Evolutionary conservation across 2,329 filamentous ascomycete genomes (phyloP), one percentile per base, ranked within the genome.

Genomic region (Didymosphaeria variabile): DNA sequence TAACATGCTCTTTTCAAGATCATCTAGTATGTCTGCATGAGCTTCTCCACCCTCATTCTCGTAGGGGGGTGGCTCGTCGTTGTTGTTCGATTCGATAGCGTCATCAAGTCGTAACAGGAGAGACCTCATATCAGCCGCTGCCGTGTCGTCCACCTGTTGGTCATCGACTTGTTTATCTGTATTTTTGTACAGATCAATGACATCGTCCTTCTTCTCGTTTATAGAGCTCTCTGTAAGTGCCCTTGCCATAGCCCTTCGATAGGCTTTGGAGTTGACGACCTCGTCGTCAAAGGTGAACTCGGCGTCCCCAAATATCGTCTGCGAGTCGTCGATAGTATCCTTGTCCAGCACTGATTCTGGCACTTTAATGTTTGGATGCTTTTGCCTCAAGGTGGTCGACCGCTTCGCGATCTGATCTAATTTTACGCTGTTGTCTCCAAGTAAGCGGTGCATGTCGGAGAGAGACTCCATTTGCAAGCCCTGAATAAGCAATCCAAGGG

Each of bases 391-490:
- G 12, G 69, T 70, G 19, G 58, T 69, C 6, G 73, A 74, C 6
- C 72, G 64, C 54, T 65, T 70, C 8, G 71, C 67, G 13, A 76
- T 66, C 46, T 67, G 61, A 13, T 75, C 69, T 10, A 77, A 61
- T 36, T 66, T 69, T 19, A 59, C 58, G 51, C 67, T 73, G 40
- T 77, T 77, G 10, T 73, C 68, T 31, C 68, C 60, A 2, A 77
- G 63, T 12, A 77, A 59, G 54, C 66, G 66, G 59, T 67, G 70
- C 26, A 77, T 73, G 19, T 77, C 74, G 19, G 68, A 62, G 56
- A 77, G 68, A 3, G 73, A 76, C 59, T 76, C 71, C 71, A 76
- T 76, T 47, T 77, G 75, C n/a, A 77, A 54, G 8, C 69, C 72
- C 47, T 77, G 75, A 17, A 77, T 70, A 13, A 77, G 65, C 21